These are phyloP conservation scores for Hura crepitans DNA, from an alignment of 441 rosid species.

Conservation along the genomic window DNA sequence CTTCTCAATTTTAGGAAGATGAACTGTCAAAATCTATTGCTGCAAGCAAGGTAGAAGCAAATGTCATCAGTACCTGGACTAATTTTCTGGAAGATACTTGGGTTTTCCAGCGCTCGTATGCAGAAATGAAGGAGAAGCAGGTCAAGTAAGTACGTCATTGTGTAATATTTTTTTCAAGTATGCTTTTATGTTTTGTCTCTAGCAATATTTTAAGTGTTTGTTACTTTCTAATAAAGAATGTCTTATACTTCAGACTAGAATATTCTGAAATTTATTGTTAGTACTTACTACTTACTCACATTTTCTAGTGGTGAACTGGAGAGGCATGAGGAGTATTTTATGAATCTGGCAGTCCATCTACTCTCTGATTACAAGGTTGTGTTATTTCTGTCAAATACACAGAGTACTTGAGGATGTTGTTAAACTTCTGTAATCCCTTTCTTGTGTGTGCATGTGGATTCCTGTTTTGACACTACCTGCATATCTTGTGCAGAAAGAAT, in stretches of 20 bases:
- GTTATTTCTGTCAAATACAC: slow-evolving; percentile 10
- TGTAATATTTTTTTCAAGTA: slow-evolving; percentile 11
- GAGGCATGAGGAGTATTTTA: slow-evolving; percentile 75
- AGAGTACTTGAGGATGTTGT: slow-evolving; percentile 2
- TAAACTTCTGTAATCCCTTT: neutral
- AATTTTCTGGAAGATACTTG: slow-evolving; percentile 94
- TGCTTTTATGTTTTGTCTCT: slow-evolving; percentile 9
- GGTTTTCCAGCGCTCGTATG: slow-evolving; percentile 71
- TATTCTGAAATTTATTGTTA: slow-evolving; percentile 22
- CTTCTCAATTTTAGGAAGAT: slow-evolving; percentile 59
- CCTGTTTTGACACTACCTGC: slow-evolving; percentile 12
- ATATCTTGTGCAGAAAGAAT: slow-evolving; percentile 57
- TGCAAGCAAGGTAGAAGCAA: slow-evolving; percentile 74
- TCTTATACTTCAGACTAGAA: slow-evolving; percentile 8
- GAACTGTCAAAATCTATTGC: slow-evolving; percentile 75
- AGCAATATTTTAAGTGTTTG: neutral
- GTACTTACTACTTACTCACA: slow-evolving; percentile 26
- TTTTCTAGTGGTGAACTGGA: slow-evolving; percentile 71
- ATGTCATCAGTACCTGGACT: slow-evolving; percentile 81
- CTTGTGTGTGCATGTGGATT: neutral
- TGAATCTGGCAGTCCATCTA: slow-evolving; percentile 56
- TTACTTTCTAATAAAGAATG: neutral
- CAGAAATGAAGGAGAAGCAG: slow-evolving; percentile 68
- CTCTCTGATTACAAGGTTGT: slow-evolving; percentile 69
- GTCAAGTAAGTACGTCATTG: slow-evolving; percentile 54